Percentiles rank a stretch among this genome's conserved stretches.
These are phyloP conservation scores for Dunaliella salina DNA, from an alignment of 163 green algal genomes.

Conservation along the genomic window DNA sequence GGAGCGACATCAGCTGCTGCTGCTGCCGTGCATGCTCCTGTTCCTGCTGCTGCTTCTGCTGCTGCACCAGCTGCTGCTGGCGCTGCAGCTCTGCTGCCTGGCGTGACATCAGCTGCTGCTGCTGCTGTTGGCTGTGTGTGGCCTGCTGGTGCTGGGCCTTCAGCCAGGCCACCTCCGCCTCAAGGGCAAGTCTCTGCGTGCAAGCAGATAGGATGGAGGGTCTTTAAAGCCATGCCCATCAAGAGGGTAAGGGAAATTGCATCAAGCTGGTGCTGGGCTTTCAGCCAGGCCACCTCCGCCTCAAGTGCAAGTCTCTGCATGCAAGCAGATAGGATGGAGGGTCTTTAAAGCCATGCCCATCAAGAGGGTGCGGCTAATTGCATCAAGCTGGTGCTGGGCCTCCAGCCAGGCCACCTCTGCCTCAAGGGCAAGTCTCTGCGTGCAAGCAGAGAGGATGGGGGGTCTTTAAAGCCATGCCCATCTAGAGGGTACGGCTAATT, in stretches of 20 bases:
- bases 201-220: neutral
- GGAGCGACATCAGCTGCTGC: neutral
- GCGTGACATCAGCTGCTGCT: neutral
- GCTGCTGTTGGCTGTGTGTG: neutral
- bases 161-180: neutral
- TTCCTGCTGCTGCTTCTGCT: too few species aligned
- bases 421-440: neutral
- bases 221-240: too few species aligned
- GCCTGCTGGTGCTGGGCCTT: neutral
- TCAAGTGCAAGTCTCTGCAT: neutral
- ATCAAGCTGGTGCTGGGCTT: neutral
- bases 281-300: neutral
- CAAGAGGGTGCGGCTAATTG: too few species aligned
- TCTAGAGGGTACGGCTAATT: too few species aligned
- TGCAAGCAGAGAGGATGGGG: neutral
- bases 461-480: too few species aligned
- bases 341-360: too few species aligned
- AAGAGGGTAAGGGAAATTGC: too few species aligned
- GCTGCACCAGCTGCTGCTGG: neutral
- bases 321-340: neutral
- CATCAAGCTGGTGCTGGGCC: neutral
- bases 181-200: neutral
- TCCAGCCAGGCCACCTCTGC: neutral
- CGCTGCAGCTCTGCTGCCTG: neutral
- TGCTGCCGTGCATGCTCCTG: neutral